These are phyloP conservation scores for Trichoderma sp. DNA, from an alignment of 2,329 filamentous ascomycete genomes.

Conservation along the genomic window DNA sequence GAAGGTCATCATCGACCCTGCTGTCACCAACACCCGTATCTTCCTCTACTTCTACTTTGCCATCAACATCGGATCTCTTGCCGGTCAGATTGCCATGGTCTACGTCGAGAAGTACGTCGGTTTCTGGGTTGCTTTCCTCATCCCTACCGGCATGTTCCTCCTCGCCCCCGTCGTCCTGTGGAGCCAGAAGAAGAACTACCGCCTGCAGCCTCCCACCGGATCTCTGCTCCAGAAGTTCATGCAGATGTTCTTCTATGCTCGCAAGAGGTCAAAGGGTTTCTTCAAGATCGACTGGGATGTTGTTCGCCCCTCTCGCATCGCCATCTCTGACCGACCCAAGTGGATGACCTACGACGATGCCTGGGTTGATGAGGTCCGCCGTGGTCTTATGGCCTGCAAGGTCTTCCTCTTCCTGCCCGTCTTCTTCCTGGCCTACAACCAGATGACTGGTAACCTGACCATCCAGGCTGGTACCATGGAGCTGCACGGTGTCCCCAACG, in stretches of 20 bases:
- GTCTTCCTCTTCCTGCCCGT: conserved; percentile 72
- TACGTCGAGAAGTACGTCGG: conserved; percentile 76
- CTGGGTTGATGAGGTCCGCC: conserved; percentile 77
- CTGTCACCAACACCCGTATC: conserved; percentile 66
- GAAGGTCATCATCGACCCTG: conserved; percentile 70
- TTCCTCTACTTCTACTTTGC: conserved; percentile 62
- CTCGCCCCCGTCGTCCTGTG: conserved; percentile 62
- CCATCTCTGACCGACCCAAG: conserved; percentile 54
- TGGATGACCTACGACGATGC: conserved; percentile 86
- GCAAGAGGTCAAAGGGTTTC: conserved; percentile 66
- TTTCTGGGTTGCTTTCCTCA: conserved; percentile 70
- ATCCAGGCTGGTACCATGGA: conserved; percentile 68
- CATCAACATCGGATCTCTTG: conserved; percentile 65
- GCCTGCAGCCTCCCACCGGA: conserved; percentile 65
- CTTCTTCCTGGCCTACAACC: conserved; percentile 61
- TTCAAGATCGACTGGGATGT: conserved; percentile 68
- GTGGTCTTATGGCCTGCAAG: conserved; percentile 68
- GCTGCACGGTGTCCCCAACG: conserved; percentile 73
- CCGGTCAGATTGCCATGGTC: conserved; percentile 62
- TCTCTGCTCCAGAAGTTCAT: conserved; percentile 70
- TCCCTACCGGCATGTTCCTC: conserved; percentile 67
- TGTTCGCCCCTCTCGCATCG: conserved; percentile 66
- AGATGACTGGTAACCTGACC: conserved; percentile 61
- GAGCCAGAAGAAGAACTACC: conserved; percentile 62
- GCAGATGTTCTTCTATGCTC: conserved; percentile 59